Conservation (phyloP, 371 early-diverging fungal species). For the Rhizopus delemar region DNA sequence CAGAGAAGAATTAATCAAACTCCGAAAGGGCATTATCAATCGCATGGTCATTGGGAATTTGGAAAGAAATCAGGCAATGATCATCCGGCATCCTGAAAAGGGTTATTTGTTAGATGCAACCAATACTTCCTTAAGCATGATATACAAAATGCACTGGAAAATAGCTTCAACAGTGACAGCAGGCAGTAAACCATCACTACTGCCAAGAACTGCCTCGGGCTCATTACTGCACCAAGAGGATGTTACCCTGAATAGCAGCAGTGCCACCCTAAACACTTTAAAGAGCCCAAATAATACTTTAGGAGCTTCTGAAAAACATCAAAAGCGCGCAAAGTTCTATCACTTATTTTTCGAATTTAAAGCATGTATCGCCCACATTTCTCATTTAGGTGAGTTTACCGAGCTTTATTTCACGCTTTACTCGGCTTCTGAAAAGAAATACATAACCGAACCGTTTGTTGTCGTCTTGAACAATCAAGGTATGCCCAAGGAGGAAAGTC, state of each 20-base stretch:
- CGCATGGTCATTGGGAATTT: constrained; percentile 61
- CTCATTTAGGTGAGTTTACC: constrained; percentile 61
- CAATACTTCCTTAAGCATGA: constrained; percentile 57
- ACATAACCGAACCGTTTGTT: constrained; percentile 66
- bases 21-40: constrained; percentile 62
- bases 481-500: constrained; percentile 56
- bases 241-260: background rate
- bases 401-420: constrained; percentile 73
- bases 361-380: constrained; percentile 67
- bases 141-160: constrained; percentile 63
- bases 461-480: constrained; percentile 59
- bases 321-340: constrained; percentile 48
- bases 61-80: constrained; percentile 57
- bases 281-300: too few species aligned
- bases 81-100: constrained; percentile 66
- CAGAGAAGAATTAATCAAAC: constrained; percentile 57
- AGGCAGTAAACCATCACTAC: background rate
- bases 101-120: constrained; percentile 63
- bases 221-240: background rate
- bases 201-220: constrained; percentile 1
- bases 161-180: constrained; percentile 22
- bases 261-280: background rate
- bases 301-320: background rate
- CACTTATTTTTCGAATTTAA: constrained; percentile 64
- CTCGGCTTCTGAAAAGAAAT: constrained; percentile 46